Base-by-base conservation (phyloP, 2,329 filamentous ascomycete genomes). In the Aspergillus persii region DNA sequence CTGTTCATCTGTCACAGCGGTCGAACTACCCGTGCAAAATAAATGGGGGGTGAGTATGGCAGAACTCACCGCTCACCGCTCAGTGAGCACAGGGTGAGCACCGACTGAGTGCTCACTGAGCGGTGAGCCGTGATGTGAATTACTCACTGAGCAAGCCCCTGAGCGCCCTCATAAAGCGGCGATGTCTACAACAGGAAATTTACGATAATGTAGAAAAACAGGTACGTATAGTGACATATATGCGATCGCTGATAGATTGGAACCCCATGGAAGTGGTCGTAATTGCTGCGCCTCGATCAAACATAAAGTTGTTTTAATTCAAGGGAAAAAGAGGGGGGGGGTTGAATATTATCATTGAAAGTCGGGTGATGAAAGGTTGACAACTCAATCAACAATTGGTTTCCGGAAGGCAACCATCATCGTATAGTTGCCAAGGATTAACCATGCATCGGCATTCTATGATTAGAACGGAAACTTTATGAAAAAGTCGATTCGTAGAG, bases 1-100 rank as follows among this genome's bases (percentile, higher is more conserved):
- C 31, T 29, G 52, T 54, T 53, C 46, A 50, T 56, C 44, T 18
- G n/a, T 33, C n/a, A 50, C 26, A 39, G 53, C 27, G 7, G 46
- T 56, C 33, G 53, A 56, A 56, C 44, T 56, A 56, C 53, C 53
- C 46, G 46, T 26, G 26, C 26, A 56, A 56, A 56, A 50, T 49
- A 56, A 27, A 56, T 54, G 31, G 39, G 50, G 52, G 52, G 26
- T 54, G 18, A 48, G 39, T 41, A 23, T 36, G 4, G 44, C 39
- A 54, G 52, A 47, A 39, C 18, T 41, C 27, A 54, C 12, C 1
- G 18, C 11, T 53, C 3, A 53, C 15, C 8, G 18, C 30, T 53
- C n/a, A 47, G 5, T 39, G 33, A 53, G 51, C 51, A 48, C 46
- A 48, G 46, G 8, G 11, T 50, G 15, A 50, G 26, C 18, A 29